phyloP scores from a whole-genome alignment of 352 stramenopile species.

The Aphanomyces astaci region DNA sequence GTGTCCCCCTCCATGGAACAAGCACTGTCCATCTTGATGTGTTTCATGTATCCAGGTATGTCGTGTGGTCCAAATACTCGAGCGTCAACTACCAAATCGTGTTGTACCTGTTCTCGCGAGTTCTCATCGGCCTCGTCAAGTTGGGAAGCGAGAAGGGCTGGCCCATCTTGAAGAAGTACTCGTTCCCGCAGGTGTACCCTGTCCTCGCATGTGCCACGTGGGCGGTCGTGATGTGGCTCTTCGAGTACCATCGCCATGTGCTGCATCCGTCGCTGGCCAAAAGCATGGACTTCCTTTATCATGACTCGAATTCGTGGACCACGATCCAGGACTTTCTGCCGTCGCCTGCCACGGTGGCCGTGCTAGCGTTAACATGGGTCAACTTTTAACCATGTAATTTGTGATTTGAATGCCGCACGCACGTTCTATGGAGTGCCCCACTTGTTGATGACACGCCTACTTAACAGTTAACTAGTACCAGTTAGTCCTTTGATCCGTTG shows the following conservation, averaged over 20 bases:
- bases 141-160: conserved; percentile 52
- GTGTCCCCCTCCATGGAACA: too few species aligned
- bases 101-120: conserved; percentile 80
- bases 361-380: conserved; percentile 54
- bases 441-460: too few species aligned
- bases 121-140: conserved; percentile 59
- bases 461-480: too few species aligned
- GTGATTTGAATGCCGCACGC: conserved; percentile 42
- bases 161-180: conserved; percentile 52
- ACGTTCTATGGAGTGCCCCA: conserved; percentile 28
- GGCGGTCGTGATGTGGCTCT: conserved; percentile 81
- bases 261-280: conserved; percentile 74
- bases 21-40: background rate
- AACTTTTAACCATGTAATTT: conserved; percentile 33
- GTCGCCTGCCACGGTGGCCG: conserved; percentile 55
- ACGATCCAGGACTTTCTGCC: conserved; percentile 68
- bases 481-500: too few species aligned
- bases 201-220: conserved; percentile 67
- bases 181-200: conserved; percentile 72
- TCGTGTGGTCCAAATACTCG: conserved; percentile 80
- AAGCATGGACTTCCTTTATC: conserved; percentile 87
- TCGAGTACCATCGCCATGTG: conserved; percentile 70
- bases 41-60: conserved; percentile 34
- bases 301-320: conserved; percentile 72
- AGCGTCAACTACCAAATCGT: conserved; percentile 86